Evolutionary conservation across 1,284 basidiomycete genomes (phyloP).

Genomic region (Rhodotorula glutinis): DNA sequence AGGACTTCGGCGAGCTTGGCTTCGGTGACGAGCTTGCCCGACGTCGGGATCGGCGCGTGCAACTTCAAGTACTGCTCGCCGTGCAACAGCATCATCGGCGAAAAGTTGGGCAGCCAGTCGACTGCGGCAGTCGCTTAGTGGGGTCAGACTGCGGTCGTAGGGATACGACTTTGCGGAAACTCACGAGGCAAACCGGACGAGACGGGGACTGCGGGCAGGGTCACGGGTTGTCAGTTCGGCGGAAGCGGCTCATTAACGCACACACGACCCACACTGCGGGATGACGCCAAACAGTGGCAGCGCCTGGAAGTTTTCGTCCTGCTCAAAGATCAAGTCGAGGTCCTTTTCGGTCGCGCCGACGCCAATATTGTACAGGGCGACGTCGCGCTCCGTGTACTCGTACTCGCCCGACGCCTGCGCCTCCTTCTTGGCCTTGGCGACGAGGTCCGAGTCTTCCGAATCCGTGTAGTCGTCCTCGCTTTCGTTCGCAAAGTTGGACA

Average conservation of each 20-base stretch:
- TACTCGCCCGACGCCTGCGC: conserved; percentile 60
- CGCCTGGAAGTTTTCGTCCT: conserved; percentile 77
- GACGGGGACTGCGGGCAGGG: conserved; percentile 60
- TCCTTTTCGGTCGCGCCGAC: conserved; percentile 93
- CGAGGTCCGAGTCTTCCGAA: conserved; percentile 77
- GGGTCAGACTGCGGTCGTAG: too few relatives aligned
- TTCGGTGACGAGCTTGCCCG: conserved; percentile 74
- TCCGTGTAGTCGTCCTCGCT: conserved; percentile 58
- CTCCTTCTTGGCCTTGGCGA: conserved; percentile 75
- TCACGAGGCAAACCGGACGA: conserved; percentile 52
- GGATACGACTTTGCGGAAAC: too few relatives aligned
- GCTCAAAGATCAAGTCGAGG: conserved; percentile 87
- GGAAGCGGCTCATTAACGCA: too few relatives aligned
- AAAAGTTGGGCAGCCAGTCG: conserved; percentile 91
- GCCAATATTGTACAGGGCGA: conserved; percentile 93
- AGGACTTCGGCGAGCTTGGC: conserved; percentile 69
- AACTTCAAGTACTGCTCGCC: conserved; percentile 95
- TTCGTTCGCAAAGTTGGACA: conserved; percentile 40
- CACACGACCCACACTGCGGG: conserved; percentile 54
- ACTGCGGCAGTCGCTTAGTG: too few relatives aligned
- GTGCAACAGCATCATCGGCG: conserved; percentile 91
- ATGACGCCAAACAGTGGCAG: conserved; percentile 94
- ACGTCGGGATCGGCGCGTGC: conserved; percentile 75
- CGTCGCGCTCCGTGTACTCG: conserved; percentile 71
- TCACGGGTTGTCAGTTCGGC: too few relatives aligned